These are phyloP conservation scores for Diplodia corticola DNA, from an alignment of 2,329 filamentous ascomycete species.

Conservation along the genomic window DNA sequence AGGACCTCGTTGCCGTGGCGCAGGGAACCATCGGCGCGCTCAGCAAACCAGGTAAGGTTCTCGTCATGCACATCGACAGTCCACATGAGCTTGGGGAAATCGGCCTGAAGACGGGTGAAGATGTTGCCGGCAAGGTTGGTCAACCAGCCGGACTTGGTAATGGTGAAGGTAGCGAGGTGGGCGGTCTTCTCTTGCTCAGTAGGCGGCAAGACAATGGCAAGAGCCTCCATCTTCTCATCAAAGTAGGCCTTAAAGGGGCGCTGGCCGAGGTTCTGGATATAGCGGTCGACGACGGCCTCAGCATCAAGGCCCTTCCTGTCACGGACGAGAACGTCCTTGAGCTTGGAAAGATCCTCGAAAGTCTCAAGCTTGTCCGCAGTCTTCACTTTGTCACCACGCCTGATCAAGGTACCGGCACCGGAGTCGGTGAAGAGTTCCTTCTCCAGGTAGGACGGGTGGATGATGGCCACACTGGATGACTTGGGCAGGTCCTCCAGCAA, in stretches of 20 bases:
- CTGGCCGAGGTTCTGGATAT: slow-evolving; percentile 74
- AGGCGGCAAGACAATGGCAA: slow-evolving; percentile 83
- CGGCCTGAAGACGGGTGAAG: slow-evolving; percentile 89
- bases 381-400: slow-evolving; percentile 85
- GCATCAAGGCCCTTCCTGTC: slow-evolving; percentile 82
- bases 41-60: slow-evolving; percentile 97
- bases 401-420: slow-evolving; percentile 88
- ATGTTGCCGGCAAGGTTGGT: slow-evolving; percentile 95
- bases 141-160: slow-evolving; percentile 92
- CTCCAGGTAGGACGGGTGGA: slow-evolving; percentile 91
- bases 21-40: slow-evolving; percentile 92
- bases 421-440: slow-evolving; percentile 97
- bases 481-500: slow-evolving; percentile 84
- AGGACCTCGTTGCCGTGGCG: slow-evolving; percentile 83
- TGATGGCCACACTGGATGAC: slow-evolving; percentile 94
- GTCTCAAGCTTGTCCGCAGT: slow-evolving; percentile 70
- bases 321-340: slow-evolving; percentile 80
- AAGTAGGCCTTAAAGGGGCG: slow-evolving; percentile 90
- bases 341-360: slow-evolving; percentile 71
- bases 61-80: slow-evolving; percentile 96
- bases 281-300: slow-evolving; percentile 80
- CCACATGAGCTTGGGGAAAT: slow-evolving; percentile 88
- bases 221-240: slow-evolving; percentile 88
- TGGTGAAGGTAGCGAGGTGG: slow-evolving; percentile 85
- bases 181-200: slow-evolving; percentile 66